Conservation (phyloP, 139 green algal species). For the Tetradesmus obliquus region DNA sequence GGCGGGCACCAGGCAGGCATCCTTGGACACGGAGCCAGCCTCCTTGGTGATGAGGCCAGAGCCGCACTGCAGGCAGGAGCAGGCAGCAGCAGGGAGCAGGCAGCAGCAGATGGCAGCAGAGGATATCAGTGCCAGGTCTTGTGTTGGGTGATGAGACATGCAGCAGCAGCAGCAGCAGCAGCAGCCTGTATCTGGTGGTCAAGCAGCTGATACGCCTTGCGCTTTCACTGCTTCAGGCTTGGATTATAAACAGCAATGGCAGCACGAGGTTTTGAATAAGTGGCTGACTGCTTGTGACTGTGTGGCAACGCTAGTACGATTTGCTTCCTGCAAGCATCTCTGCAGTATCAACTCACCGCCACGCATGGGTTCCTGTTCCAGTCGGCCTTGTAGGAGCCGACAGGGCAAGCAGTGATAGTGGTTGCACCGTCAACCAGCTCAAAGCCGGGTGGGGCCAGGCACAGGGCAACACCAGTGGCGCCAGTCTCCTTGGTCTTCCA, state of each 20-base stretch:
- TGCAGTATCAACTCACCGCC: neutral
- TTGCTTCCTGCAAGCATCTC: neutral
- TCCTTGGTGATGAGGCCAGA: neutral
- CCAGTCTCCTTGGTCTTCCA: neutral
- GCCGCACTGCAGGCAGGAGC: neutral
- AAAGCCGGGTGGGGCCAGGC: constrained; percentile 19
- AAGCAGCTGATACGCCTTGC: too few species aligned
- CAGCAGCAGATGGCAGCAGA: neutral
- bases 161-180: too few species aligned
- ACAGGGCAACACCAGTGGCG: neutral
- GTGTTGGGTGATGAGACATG: too few species aligned
- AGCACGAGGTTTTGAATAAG: too few species aligned
- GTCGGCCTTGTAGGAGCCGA: constrained; percentile 8
- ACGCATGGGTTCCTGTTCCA: constrained; percentile 26
- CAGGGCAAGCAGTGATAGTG: neutral
- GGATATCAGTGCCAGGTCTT: too few species aligned
- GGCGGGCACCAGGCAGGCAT: constrained; percentile 12
- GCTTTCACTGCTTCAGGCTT: too few species aligned
- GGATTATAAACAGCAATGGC: too few species aligned
- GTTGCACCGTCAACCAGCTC: neutral
- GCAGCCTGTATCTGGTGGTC: too few species aligned
- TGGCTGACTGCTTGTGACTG: too few species aligned
- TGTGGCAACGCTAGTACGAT: too few species aligned
- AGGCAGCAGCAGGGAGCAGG: neutral
- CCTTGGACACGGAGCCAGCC: constrained; percentile 6